phyloP scores from a whole-genome alignment of 441 rosid genomes.

The Gossypium gossypioides region DNA sequence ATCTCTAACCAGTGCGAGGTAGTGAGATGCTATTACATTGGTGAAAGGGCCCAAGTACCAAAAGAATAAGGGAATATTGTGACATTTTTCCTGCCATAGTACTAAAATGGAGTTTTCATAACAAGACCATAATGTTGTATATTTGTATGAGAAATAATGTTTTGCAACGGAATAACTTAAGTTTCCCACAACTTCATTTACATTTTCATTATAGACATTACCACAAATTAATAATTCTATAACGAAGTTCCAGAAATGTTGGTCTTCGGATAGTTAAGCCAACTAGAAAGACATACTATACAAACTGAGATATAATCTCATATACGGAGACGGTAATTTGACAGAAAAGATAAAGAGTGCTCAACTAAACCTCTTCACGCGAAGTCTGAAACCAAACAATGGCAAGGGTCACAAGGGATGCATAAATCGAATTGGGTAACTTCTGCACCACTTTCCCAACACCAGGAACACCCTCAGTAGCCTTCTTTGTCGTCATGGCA shows the following conservation, averaged over 20 bases:
- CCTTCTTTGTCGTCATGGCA: constrained; percentile 71
- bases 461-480: constrained; percentile 77
- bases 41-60: not conserved
- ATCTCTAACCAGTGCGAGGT: constrained; percentile 29
- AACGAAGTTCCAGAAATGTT: not conserved
- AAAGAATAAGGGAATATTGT: not conserved
- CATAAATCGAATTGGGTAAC: constrained; percentile 67
- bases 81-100: not conserved
- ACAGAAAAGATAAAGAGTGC: constrained; percentile 1
- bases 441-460: constrained; percentile 73
- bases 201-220: not conserved
- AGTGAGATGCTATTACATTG: not conserved
- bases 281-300: not conserved
- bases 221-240: not conserved
- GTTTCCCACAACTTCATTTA: not conserved
- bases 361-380: constrained; percentile 19
- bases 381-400: constrained; percentile 50
- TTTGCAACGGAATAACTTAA: not conserved
- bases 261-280: not conserved
- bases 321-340: not conserved
- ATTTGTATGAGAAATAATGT: not conserved
- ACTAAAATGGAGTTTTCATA: not conserved
- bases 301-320: not conserved
- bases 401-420: constrained; percentile 72
- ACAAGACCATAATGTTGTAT: not conserved